These are phyloP conservation scores for Termitomyces sp. DNA, from an alignment of 768 basidiomycete genomes.

Conservation along the genomic window DNA sequence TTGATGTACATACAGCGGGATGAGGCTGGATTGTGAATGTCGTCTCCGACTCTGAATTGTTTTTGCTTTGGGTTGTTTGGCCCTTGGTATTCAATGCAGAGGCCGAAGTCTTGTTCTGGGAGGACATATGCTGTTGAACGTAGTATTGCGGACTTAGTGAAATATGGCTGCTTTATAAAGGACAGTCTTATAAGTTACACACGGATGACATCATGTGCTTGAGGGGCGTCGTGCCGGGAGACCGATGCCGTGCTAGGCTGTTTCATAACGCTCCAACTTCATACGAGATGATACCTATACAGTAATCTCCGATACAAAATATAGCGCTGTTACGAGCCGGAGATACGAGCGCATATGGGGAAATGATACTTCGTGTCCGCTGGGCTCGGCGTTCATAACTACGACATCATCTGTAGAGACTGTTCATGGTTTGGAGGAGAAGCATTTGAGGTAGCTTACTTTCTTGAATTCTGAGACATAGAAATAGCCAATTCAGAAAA, in stretches of 20 bases:
- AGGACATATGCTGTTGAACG: neutral
- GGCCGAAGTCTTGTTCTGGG: constrained; percentile 8
- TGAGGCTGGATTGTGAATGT: constrained; percentile 55
- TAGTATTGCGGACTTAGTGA: neutral
- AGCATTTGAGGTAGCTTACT: neutral
- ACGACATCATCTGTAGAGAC: constrained; percentile 10
- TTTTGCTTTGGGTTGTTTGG: constrained; percentile 10
- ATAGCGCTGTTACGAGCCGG: neutral
- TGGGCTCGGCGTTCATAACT: neutral
- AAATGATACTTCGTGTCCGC: neutral
- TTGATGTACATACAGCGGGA: constrained; percentile 47
- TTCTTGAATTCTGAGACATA: constrained; percentile 15
- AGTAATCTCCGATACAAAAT: neutral
- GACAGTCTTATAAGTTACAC: neutral
- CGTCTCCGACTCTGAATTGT: constrained; percentile 29
- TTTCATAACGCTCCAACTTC: neutral
- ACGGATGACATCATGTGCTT: neutral
- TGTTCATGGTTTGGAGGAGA: neutral
- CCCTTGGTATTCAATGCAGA: constrained; percentile 1
- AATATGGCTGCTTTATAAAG: neutral
- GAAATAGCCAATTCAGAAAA: neutral
- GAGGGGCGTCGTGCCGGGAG: neutral
- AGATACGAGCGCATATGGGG: neutral
- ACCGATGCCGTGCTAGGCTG: neutral
- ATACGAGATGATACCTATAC: neutral